Evolutionary conservation across 2,329 filamentous ascomycete species (phyloP).

Genomic region (Paecilomyces variotii): DNA sequence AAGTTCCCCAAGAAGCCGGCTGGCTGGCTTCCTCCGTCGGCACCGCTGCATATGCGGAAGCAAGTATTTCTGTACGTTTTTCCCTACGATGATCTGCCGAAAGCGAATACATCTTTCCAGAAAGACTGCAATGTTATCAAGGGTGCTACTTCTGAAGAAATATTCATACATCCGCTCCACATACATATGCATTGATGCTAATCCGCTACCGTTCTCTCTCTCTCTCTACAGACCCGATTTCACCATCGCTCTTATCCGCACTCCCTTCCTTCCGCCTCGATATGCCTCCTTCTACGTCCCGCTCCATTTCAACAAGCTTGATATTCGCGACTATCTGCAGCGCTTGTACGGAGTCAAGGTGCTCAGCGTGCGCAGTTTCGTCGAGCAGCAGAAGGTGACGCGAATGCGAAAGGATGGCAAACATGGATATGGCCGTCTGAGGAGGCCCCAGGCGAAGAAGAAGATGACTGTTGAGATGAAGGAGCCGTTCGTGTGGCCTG

Average conservation of each 20-base stretch:
- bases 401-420: constrained; percentile 27
- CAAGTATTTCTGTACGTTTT: constrained; percentile 50
- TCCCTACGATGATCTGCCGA: not conserved
- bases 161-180: not conserved
- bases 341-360: constrained; percentile 73
- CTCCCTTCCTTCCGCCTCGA: constrained; percentile 62
- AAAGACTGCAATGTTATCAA: not conserved
- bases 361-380: constrained; percentile 66
- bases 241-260: constrained; percentile 69
- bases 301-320: constrained; percentile 89
- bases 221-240: constrained; percentile 61
- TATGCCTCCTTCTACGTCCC: constrained; percentile 89
- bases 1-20: constrained; percentile 19
- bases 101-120: not conserved
- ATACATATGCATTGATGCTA: not conserved
- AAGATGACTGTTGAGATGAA: constrained; percentile 91
- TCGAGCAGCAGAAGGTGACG: constrained; percentile 61
- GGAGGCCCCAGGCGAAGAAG: constrained; percentile 68
- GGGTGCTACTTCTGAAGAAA: not conserved
- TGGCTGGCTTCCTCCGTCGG: constrained; percentile 16
- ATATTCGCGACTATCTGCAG: constrained; percentile 89
- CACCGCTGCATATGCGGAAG: constrained; percentile 26
- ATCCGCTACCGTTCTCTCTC: not conserved
- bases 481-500: constrained; percentile 82
- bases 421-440: constrained; percentile 49